Evolutionary conservation across 75 land plant species (phyloP).

Genomic region (Pseudotsuga menziesii): DNA sequence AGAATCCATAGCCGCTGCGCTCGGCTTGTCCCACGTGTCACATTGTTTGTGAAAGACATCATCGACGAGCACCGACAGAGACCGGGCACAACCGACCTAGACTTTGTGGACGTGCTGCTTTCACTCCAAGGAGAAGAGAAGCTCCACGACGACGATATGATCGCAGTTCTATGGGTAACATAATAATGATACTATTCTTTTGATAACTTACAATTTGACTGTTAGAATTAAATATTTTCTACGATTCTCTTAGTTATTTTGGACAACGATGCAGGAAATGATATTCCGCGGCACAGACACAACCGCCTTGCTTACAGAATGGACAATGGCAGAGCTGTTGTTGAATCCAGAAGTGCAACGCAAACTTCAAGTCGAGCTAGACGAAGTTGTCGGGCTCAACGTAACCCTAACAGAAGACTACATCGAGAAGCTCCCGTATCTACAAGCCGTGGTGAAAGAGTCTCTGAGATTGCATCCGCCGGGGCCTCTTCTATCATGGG

Average conservation of each 20-base stretch:
- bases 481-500: slow-evolving; percentile 57
- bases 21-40: slow-evolving; percentile 42
- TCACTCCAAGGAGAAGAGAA: slow-evolving; percentile 42
- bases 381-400: slow-evolving; percentile 12
- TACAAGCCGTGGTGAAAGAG: no score
- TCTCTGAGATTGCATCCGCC: slow-evolving; percentile 41
- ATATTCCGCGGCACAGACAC: slow-evolving; percentile 61
- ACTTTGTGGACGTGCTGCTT: slow-evolving; percentile 38
- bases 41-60: slow-evolving; percentile 31
- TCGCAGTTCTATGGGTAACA: slow-evolving; percentile 42
- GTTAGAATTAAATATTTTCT: no score
- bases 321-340: slow-evolving; percentile 46
- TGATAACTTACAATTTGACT: no score
- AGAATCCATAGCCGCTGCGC: slow-evolving; percentile 46
- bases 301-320: slow-evolving; percentile 39
- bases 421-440: no score
- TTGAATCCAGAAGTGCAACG: slow-evolving; percentile 33
- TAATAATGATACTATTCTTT: no score
- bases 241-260: no score
- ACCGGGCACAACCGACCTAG: slow-evolving; percentile 13
- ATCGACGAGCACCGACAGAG: slow-evolving; percentile 35
- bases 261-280: slow-evolving; percentile 36
- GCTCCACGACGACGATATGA: slow-evolving; percentile 36
- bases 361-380: slow-evolving; percentile 30
- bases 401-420: no score